Evolutionary conservation across 2,329 filamentous ascomycete species (phyloP), one percentile per base, ranked within the genome.

Genomic region (Penicillium psychrosexuale): DNA sequence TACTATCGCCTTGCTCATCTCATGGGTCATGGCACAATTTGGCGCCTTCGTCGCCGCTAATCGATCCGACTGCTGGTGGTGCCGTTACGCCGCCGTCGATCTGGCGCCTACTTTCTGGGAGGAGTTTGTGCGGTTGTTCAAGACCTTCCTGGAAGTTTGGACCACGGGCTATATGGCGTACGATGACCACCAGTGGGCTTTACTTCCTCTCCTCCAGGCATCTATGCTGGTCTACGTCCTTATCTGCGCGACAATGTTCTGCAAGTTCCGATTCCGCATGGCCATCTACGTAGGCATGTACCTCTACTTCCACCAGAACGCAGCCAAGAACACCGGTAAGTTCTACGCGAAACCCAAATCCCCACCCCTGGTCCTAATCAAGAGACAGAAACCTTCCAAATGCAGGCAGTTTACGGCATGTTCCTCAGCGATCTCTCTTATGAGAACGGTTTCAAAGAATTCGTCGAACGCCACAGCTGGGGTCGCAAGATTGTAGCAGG

Each of bases 151-250:
- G n/a, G 72, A 68, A 11, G 77, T 75, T 9, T 83, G 80, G 80
- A 80, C 78, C 8, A 78, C 73, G 46, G 76, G 75, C 1, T 77
- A 77, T 61, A 81, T 80, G 68, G 71, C 76, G 6, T 82, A 80
- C 53, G 80, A 83, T 62, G 75, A 80, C 47, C 80, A 82, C 58
- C 80, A 82, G 62, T 83, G 80, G 80, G 79, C 80, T 9, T 73
- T 82, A 61, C 69, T 80, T 24, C 78, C 78, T 13, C 66, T 82
- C 43, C 65, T 82, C 5, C 69, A 78, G 55, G 78, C 78, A 15
- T 78, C 78, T 1, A 80, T 82, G 72, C 70, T 78, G 58, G 75
- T 81, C 37, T 82, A 80, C 57, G 69, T 80, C 11, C 65, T 78
- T 22, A 67, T 80, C 22, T 73, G 76, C 28, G 79, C 78, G 2